Conservation (phyloP, 257 asterid species). For the Gentiana dahurica region DNA sequence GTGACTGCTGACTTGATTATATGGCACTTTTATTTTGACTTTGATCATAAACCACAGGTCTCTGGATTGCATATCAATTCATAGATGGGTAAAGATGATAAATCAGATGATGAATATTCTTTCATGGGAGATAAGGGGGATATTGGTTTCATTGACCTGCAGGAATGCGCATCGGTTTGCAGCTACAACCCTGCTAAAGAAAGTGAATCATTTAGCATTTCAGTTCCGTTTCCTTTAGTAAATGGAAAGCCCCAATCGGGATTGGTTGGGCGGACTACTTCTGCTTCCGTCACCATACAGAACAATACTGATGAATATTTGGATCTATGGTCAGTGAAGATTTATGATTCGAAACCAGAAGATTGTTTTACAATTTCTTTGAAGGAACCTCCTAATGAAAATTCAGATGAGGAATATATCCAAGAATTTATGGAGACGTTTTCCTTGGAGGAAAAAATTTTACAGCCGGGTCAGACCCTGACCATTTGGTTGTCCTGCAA, state of each 20-base stretch:
- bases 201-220: slow-evolving; percentile 45
- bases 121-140: slow-evolving; percentile 68
- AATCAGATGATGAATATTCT: slow-evolving; percentile 79
- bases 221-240: slow-evolving; percentile 64
- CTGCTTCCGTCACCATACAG: slow-evolving; percentile 42
- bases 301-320: slow-evolving; percentile 42
- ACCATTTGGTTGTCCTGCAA: slow-evolving; percentile 81
- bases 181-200: slow-evolving; percentile 61
- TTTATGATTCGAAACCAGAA: slow-evolving; percentile 82
- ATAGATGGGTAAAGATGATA: slow-evolving; percentile 31
- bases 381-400: slow-evolving; percentile 65
- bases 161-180: slow-evolving; percentile 34
- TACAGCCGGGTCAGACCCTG: slow-evolving; percentile 34
- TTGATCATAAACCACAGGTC: neutral
- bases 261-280: slow-evolving; percentile 50
- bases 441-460: slow-evolving; percentile 56
- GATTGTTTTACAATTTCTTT: slow-evolving; percentile 60
- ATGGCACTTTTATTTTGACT: neutral
- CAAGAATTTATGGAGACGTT: slow-evolving; percentile 47
- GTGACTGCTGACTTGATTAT: neutral
- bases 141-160: slow-evolving; percentile 71
- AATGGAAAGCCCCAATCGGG: slow-evolving; percentile 61
- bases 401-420: slow-evolving; percentile 41
- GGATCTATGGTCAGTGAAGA: slow-evolving; percentile 66
- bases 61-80: neutral